Conservation (phyloP, 2,329 filamentous ascomycete species). For the Colletotrichum tabaci region DNA sequence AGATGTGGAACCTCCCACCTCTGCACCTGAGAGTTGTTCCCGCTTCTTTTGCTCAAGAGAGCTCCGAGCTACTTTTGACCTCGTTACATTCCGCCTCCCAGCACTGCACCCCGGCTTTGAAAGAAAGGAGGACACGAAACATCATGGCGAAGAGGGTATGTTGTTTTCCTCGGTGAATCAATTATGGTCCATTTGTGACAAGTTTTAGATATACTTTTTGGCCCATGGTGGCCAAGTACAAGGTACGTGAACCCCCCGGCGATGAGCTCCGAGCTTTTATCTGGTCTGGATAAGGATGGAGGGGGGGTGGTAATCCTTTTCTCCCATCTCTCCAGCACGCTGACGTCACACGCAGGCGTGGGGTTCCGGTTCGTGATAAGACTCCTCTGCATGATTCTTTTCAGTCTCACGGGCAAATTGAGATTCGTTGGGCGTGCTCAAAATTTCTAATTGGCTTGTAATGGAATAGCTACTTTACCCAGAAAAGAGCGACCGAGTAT, state of each 20-base stretch:
- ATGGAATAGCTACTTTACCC: slow-evolving; percentile 66
- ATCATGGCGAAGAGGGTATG: slow-evolving; percentile 56
- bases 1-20: slow-evolving; percentile 6
- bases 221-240: slow-evolving; percentile 78
- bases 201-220: slow-evolving; percentile 70
- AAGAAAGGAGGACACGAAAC: neutral
- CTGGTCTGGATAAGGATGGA: slow-evolving; percentile 23
- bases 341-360: slow-evolving; percentile 62
- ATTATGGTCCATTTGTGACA: neutral
- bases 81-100: slow-evolving; percentile 1
- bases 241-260: slow-evolving; percentile 67
- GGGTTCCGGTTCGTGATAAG: slow-evolving; percentile 63
- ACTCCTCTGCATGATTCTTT: neutral
- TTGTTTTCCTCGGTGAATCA: neutral
- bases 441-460: neutral
- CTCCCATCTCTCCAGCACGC: slow-evolving; percentile 18
- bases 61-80: slow-evolving; percentile 42
- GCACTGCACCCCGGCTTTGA: neutral
- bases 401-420: neutral
- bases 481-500: slow-evolving; percentile 64
- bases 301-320: neutral
- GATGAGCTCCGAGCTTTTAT: slow-evolving; percentile 34
- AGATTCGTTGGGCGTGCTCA: neutral
- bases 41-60: slow-evolving; percentile 19
- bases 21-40: neutral